Base-by-base conservation (phyloP, 1,139 yeast genomes). In the Sugiyamaella xylanicola region DNA sequence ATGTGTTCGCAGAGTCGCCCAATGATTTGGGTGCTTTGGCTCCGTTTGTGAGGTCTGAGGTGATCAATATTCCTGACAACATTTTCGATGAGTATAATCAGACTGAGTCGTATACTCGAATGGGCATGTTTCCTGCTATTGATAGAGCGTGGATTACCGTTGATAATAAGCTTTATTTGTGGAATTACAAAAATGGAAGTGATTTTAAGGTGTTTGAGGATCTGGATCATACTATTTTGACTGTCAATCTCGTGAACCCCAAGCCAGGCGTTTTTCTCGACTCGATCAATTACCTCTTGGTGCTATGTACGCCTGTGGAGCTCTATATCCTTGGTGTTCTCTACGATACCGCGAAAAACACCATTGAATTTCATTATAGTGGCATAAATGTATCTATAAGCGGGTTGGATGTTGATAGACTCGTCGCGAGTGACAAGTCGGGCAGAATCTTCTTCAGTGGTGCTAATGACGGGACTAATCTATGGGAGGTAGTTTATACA, bases 401-500 rank as follows among this genome's bases (percentile, higher is more conserved):
- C 64, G 97, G 98, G 0, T 74, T 91, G 48, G 82, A 84, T 47
- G 90, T 87, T 5, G 82, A 83, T 63, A 80, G 82, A 54, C 81
- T 92, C 53, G 77, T 79, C 0, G 77, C 81, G 1, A 82, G 84
- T 65, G 82, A 82, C 25, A 73, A 75, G 44, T 84, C 93, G 0
- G 87, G 91, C 50, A 92, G 95, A 55, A 82, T 95, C 5, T 90
- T 87, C 68, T 89, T 95, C 69, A 79, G 87, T 17, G 96, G 96
- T 77, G 81, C 59, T 78, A 60, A 86, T 17, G 91, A 88, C 63
- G 95, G 93, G 2, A 75, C 81, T 46, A 85, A 92, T 64, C 78
- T 95, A 49, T 93, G 97, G 96, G 91, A 90, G 67, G 76, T 93
- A 56, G 85, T 83, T 58, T 95, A 95, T 68, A 82, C 92, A n/a